Conservation (phyloP, 2,329 filamentous ascomycete species). For the Neoarthrinium moseri region DNA sequence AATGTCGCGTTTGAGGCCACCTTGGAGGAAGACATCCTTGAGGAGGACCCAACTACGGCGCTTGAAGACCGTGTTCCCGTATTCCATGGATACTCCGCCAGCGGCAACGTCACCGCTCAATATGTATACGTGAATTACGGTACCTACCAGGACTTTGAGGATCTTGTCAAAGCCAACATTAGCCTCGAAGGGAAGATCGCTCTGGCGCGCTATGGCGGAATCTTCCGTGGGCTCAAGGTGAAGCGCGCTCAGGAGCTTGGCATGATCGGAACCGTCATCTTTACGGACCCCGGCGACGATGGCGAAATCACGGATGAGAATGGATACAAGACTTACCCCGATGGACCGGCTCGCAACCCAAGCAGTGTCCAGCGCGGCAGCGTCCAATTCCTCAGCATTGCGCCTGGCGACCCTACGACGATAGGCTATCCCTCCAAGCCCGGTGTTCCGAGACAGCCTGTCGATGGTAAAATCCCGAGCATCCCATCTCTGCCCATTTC, state of each 20-base stretch:
- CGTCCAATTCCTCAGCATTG: constrained; percentile 73
- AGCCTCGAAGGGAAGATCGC: constrained; percentile 82
- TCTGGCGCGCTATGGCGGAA: constrained; percentile 78
- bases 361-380: constrained; percentile 90
- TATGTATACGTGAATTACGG: constrained; percentile 93
- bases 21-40: constrained; percentile 79
- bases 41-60: constrained; percentile 78
- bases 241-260: constrained; percentile 90
- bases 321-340: constrained; percentile 75
- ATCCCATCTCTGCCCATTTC: constrained; percentile 94
- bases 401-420: constrained; percentile 79
- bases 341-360: constrained; percentile 83
- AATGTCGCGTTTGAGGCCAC: constrained; percentile 75
- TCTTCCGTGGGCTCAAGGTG: constrained; percentile 89
- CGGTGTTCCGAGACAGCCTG: constrained; percentile 73
- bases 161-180: constrained; percentile 72
- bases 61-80: constrained; percentile 74
- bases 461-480: constrained; percentile 68
- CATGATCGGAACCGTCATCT: constrained; percentile 82
- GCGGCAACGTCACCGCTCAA: constrained; percentile 82
- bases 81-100: constrained; percentile 94
- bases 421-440: constrained; percentile 93
- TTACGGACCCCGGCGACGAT: constrained; percentile 87
- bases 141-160: constrained; percentile 81
- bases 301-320: constrained; percentile 78